Evolutionary conservation across 2,329 filamentous ascomycete genomes (phyloP).

Genomic region (Pseudocercospora cruenta): DNA sequence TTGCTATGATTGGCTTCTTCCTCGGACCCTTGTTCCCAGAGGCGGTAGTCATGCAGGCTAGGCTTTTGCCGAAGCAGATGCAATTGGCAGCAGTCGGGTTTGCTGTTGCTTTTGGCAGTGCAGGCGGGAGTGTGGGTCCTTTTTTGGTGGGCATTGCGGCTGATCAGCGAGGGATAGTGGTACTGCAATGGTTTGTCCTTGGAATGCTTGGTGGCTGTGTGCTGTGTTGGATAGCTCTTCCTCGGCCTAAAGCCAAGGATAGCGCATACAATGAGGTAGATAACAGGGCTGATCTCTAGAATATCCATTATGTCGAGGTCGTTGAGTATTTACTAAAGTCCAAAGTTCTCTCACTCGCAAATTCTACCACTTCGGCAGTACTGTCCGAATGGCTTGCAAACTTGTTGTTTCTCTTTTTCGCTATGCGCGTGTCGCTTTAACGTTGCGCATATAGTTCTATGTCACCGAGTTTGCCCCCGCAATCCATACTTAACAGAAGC

Average conservation of each 20-base stretch:
- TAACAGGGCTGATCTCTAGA: slow-evolving; percentile 10
- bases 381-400: not conserved
- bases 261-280: slow-evolving; percentile 6
- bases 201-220: slow-evolving; percentile 14
- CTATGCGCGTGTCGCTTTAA: not conserved
- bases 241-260: slow-evolving; percentile 10
- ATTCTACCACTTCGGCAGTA: not conserved
- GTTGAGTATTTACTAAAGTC: not conserved
- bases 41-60: slow-evolving; percentile 17
- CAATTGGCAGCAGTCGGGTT: slow-evolving; percentile 24
- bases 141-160: slow-evolving; percentile 14
- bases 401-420: not conserved
- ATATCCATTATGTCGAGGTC: not conserved
- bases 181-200: slow-evolving; percentile 14
- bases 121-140: slow-evolving; percentile 37
- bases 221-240: slow-evolving; percentile 10
- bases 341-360: not conserved
- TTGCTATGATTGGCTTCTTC: slow-evolving; percentile 24
- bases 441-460: not conserved
- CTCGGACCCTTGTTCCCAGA: slow-evolving; percentile 30
- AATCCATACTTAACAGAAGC: not conserved
- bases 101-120: slow-evolving; percentile 23
- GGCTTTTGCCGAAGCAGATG: slow-evolving; percentile 20
- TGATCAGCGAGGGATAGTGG: slow-evolving; percentile 8
- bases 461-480: not conserved